Percentiles rank a stretch among this genome's conserved stretches.
phyloP scores from a whole-genome alignment of 768 basidiomycete genomes.

The Termitomyces sp. region DNA sequence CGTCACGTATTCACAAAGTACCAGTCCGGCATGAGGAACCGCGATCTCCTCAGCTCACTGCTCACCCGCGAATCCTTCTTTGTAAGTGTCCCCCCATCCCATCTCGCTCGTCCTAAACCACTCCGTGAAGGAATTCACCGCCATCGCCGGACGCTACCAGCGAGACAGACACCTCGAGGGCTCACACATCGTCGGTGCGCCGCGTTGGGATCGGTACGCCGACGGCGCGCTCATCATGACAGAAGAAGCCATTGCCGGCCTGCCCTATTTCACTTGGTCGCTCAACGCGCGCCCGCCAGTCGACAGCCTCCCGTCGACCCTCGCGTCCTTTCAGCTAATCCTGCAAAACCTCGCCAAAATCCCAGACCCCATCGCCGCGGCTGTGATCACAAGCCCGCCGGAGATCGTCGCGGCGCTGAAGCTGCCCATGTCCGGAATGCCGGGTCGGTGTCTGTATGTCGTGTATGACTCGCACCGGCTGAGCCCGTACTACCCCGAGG shows the following conservation, averaged over 20 bases:
- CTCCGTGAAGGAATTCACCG: not conserved
- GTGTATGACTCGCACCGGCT: not conserved
- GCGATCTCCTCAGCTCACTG: not conserved
- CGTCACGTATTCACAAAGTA: not conserved
- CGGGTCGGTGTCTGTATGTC: not conserved
- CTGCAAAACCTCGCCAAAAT: not conserved
- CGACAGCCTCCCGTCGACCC: not conserved
- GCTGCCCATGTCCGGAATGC: not conserved
- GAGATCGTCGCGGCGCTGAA: not conserved
- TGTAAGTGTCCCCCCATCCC: not conserved
- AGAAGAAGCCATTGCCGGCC: not conserved
- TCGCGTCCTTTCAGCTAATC: not conserved
- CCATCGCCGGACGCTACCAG: not conserved
- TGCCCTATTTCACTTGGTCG: not conserved
- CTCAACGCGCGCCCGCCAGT: not conserved
- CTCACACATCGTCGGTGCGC: not conserved
- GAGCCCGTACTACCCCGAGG: not conserved
- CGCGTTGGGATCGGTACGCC: not conserved
- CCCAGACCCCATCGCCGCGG: not conserved
- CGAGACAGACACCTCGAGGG: not conserved
- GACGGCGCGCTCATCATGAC: no score
- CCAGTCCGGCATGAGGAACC: no score
- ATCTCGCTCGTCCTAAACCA: not conserved
- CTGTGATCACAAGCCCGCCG: not conserved
- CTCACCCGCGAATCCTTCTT: not conserved